Evolutionary conservation across 139 green algal genomes (phyloP), one percentile per base, ranked within the genome.

Genomic region (Micractinium conductrix): DNA sequence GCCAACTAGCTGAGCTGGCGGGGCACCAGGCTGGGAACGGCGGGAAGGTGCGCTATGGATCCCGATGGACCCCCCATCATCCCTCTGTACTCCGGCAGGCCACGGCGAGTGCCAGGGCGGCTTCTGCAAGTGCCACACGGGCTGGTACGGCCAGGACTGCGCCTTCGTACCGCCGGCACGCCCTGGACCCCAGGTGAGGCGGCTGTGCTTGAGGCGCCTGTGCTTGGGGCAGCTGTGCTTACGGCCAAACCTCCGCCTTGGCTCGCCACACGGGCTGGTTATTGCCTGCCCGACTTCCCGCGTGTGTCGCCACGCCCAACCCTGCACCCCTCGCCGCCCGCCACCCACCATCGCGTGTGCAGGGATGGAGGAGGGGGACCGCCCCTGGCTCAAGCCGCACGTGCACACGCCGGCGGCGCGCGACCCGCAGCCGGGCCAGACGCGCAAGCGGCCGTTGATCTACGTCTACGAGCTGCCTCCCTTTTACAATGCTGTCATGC

Each of bases 381-480:
- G 82, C 28, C 78, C 85, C 0, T 92, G 89, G 89, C 45, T 92
- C 5, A 81, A 87, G 37, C 70, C 37, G 0, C 8, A 81, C 10
- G 63, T 80, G n/a, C 60, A 80, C 72, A 74, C 78, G 0, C 83
- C 88, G 2, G 83, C 83, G 37, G 73, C 86, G 0, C 21, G 9
- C 33, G 78, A 84, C 16, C 48, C 80, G 24, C 24, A n/a, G 69
- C 60, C 92, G 87, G 82, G 87, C 89, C 33, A 79, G 81, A 79
- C 81, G 1, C 67, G 80, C 48, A 68, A 53, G 69, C 84, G 84
- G 3, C 89, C 86, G 6, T 68, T 88, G 16, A 85, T 93, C 33
- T 93, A 90, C 44, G 69, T 93, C 70, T 91, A 94, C 74, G 89
- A 94, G 71, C 76, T 91, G 67, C 84, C 90, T 37, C 55, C 86